Evolutionary conservation across 192 early-diverging fungal species (phyloP), one percentile per base, ranked within the genome.

Genomic region (Podochytrium sp.): DNA sequence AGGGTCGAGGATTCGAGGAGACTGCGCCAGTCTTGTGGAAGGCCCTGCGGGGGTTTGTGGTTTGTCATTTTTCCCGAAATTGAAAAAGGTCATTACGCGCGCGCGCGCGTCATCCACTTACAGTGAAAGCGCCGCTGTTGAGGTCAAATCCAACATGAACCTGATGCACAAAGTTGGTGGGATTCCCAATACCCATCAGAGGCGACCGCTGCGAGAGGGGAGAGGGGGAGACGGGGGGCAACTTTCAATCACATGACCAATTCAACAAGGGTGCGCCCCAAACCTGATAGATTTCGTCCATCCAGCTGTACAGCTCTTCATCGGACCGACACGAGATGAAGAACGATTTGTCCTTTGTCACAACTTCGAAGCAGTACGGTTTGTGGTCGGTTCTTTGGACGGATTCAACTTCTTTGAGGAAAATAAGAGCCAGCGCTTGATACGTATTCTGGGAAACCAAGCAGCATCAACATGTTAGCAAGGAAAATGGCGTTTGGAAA

Each of bases 251-350:
- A 29, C 10, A 35, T 30, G n/a, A n/a, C n/a, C n/a, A n/a, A n/a
- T n/a, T n/a, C n/a, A n/a, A n/a, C n/a, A n/a, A n/a, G n/a, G n/a
- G n/a, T n/a, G n/a, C n/a, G n/a, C n/a, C n/a, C n/a, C 38, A 12
- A 47, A 93, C 92, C 75, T 91, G 92, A 82, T 98, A 98, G 78
- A 99, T 93, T 76, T 95, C 92, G 75, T 99, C 96, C 88, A 98
- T 94, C 98, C 98, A 99, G 51, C 91, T 90, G 78, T 99, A 99
- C 34, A 99, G 84, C 77, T 99, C 96, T 76, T 96, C 94, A 78
- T 99, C 98, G 75, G 89, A 95, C 76, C 92, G 93, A 78, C 94
- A 96, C 10, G 94, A 89, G 34, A 99, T 82, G 77, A 90, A 96
- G 79, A 95, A 98, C 43, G 91, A 92, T 83, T 95, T 93, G 42